Evolutionary conservation across 306 rosid species (phyloP), one percentile per base, ranked within the genome.

Genomic region (Citrullus amarus): DNA sequence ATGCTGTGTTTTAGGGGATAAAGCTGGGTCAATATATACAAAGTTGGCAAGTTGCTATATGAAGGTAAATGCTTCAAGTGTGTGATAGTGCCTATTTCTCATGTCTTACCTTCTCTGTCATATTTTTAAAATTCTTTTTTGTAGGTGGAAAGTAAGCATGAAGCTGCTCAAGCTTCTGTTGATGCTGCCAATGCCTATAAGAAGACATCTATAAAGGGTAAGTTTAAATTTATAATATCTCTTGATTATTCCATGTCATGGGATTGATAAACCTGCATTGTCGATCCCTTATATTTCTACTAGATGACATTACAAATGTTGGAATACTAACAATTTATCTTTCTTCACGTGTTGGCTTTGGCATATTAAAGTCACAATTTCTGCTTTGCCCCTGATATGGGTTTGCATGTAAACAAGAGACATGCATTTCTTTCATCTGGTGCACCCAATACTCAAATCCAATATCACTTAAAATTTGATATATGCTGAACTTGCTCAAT

Each of bases 111-210:
- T 61, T 66, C 41, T 55, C 54, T 4, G 51, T 61, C 76, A 34
- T 61, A 69, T 12, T 18, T 6, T 62, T 80, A 30, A 38, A 44
- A 12, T 12, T 38, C 10, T 71, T 83, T 59, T 70, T 71, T 87
- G n/a, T 82, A 95, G 99, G 76, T 78, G 83, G 99, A 96, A 67
- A 96, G 97, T 84, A 91, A 92, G 83, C 99, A 95, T 71, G 99
- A 95, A 85, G 98, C 98, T 39, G 90, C 99, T 76, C 91, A 90
- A 79, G 91, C 99, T 80, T 89, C 88, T 79, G 91, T 90, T 83
- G 99, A 95, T 74, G 97, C 98, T 78, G 97, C 91, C 16, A 96
- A 95, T 84, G 87, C 96, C 90, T 95, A 91, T 71, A 95, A 95
- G 88, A 95, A 95, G 82, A 84, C 89, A 56, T 79, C 86, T 81